These are phyloP conservation scores for Artemisia tridentata DNA, from an alignment of 129 eudicot species.

Conservation along the genomic window DNA sequence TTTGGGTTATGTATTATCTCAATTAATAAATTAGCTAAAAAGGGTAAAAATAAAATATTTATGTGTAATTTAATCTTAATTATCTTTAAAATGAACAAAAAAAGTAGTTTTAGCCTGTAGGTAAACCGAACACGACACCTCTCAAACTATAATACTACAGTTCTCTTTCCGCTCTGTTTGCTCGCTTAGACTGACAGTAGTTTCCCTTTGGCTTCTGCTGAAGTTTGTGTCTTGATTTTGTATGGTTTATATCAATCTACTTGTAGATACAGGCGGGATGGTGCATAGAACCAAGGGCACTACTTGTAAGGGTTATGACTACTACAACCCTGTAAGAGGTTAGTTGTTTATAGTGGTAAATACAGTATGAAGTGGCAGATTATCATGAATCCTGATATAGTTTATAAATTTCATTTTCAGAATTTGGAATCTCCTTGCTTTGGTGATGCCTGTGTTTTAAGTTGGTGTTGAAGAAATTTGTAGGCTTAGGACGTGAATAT, in stretches of 20 bases:
- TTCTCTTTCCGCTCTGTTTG: not conserved
- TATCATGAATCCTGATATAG: not conserved
- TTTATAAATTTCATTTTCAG: not conserved
- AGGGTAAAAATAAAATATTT: not conserved
- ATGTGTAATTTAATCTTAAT: not conserved
- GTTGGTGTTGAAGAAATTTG: not conserved
- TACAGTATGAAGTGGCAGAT: not conserved
- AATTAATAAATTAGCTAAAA: not conserved
- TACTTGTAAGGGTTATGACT: not conserved
- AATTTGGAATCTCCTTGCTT: not conserved
- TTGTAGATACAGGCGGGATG: not conserved
- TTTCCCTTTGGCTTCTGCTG: not conserved
- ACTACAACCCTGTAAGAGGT: conserved; percentile 2
- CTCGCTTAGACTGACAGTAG: not conserved
- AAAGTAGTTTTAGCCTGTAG: no score
- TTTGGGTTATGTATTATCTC: not conserved
- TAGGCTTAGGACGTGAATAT: not conserved
- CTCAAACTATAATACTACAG: not conserved
- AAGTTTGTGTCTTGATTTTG: not conserved
- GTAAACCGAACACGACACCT: not conserved
- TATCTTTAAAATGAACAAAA: not conserved
- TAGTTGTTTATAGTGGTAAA: not conserved
- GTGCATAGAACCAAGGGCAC: not conserved
- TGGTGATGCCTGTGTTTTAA: not conserved
- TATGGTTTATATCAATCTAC: not conserved